Evolutionary conservation across 2,329 filamentous ascomycete species (phyloP), one percentile per base, ranked within the genome.

Genomic region (Dendryphion nanum): DNA sequence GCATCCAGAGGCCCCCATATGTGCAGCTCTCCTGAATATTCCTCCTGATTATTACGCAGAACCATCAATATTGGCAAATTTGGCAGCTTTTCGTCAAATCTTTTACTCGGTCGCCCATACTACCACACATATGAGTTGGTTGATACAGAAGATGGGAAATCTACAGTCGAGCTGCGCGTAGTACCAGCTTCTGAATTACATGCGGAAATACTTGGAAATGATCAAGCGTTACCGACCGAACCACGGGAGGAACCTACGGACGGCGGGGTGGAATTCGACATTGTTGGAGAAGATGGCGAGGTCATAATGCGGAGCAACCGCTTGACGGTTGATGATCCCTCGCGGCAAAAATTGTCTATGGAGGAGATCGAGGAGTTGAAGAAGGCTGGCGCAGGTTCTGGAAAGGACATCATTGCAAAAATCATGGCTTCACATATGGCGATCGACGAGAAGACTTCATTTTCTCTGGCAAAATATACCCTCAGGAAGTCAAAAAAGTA

Each of bases 401-500:
- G 90, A 10, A 86, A 86, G 62, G 90, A 95, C 35, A 78, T 98
- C 33, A 93, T 98, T 47, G 84, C 87, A n/a, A 95, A 90, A 68
- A 81, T 98, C 18, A 79, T 98, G 66, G 77, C 89, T 19, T 93
- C 89, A 30, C 93, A 98, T 66, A 83, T 86, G 14, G 86, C 85
- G 1, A 77, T 98, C 30, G 89, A 95, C 51, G 86, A 97, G 70
- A 98, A 98, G 75, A 97, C 93, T 0, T 77, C 82, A 1, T 98
- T 94, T 59, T 94, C 89, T 2, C 73, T 96, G 41, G 90, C 91
- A 30, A 98, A 98, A 66, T 98, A 98, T 68, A 95, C 93, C 57
- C 73, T 97, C 14, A 76, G 95, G 31, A 98, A 98, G 71, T 85
- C 87, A 48, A 90, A 84, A 62, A 98, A 98, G 68, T 97, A 95